A percentile compares a stretch with the other conserved stretches of the same genome.
These are phyloP conservation scores for Phialophora chinensis DNA, from an alignment of 2,329 filamentous ascomycete species.

Conservation along the genomic window DNA sequence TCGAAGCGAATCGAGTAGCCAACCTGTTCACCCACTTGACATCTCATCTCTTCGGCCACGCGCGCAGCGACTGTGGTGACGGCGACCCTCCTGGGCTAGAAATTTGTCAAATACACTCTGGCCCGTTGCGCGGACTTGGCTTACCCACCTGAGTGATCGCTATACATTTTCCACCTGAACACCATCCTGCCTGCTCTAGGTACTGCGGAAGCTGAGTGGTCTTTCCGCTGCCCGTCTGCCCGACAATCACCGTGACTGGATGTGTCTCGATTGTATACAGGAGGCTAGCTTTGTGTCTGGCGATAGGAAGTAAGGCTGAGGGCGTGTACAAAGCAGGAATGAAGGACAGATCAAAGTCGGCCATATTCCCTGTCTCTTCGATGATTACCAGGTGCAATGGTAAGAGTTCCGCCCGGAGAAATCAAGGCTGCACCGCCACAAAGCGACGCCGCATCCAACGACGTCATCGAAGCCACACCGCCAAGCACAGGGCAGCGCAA, in stretches of 20 bases:
- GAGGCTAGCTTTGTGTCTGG: slow-evolving; percentile 77
- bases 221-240: slow-evolving; percentile 93
- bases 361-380: slow-evolving; percentile 14
- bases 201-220: slow-evolving; percentile 96
- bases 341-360: slow-evolving; percentile 46
- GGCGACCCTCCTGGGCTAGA: slow-evolving; percentile 83
- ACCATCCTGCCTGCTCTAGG: slow-evolving; percentile 87
- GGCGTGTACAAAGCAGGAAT: slow-evolving; percentile 89
- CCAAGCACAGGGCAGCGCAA: background rate
- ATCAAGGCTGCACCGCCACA: background rate
- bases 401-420: background rate
- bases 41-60: slow-evolving; percentile 87
- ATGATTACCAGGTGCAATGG: background rate
- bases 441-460: background rate
- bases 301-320: slow-evolving; percentile 80
- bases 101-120: slow-evolving; percentile 30
- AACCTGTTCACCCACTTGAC: slow-evolving; percentile 84
- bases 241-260: slow-evolving; percentile 85
- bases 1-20: slow-evolving; percentile 94
- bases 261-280: slow-evolving; percentile 85
- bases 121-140: slow-evolving; percentile 28
- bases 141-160: slow-evolving; percentile 83
- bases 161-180: slow-evolving; percentile 78
- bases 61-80: slow-evolving; percentile 86
- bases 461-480: background rate